Base-by-base conservation (phyloP, 1,284 basidiomycete species). In the Moesziomyces sp. region DNA sequence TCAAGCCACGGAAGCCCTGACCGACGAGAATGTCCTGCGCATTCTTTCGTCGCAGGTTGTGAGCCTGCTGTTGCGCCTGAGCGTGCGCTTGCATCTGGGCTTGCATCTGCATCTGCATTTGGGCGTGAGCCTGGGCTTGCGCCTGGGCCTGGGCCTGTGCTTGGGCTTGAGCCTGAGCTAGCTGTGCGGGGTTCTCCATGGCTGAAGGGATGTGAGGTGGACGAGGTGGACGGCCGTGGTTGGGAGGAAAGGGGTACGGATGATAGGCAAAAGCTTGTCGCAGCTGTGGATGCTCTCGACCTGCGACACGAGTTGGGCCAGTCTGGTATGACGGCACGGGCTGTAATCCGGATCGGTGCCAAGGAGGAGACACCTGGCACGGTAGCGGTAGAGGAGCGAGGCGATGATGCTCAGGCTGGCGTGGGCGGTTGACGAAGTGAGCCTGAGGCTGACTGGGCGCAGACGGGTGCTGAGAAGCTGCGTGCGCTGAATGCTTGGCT, bases 1-100 rank as follows among this genome's bases (percentile, higher is more conserved):
- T 93, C 51, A 79, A 69, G 16, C 67, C 78, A 48, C 84, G 79
- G 53, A 79, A 77, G 9, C 80, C 81, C 28, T 80, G 74, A 13
- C 74, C 77, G 26, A 75, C 74, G 23, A 79, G 55, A 19, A 76
- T 63, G 40, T 79, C 79, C 47, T 78, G 75, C 44, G 76, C 62
- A 58, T 78, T 66, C 72, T 70, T 72, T 28, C 74, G 52, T 44
- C 73, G 64, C 2, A 77, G 50, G 16, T 52, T 67, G 28, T 73
- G 76, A 35, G 60, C 70, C 35, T 67, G 70, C 28, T 55, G 55
- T 14, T 69, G 71, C 3, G 66, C 60, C 47, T 65, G 63, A 11
- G 65, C 58, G 42, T 70, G 66, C 13, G 58, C 55, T 46, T 74
- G 69, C 23, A 62, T 55, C 49, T 74, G 71, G 48, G 65, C 66